These are phyloP conservation scores for Saturnispora hagleri DNA, from an alignment of 805 yeast species.

Conservation along the genomic window DNA sequence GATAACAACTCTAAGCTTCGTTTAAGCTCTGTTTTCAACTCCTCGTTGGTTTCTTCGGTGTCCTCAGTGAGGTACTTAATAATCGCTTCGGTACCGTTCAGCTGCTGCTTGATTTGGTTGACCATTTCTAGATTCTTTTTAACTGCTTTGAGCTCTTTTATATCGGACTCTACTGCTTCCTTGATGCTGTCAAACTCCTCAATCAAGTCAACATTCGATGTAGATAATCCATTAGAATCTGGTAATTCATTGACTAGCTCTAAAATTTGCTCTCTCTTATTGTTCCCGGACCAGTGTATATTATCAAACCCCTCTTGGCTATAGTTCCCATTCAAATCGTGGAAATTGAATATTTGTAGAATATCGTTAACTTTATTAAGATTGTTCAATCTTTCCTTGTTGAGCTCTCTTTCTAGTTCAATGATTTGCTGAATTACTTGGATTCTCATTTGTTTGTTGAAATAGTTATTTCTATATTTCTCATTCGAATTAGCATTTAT, in stretches of 20 bases:
- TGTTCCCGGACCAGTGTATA: background rate
- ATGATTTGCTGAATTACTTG: constrained; percentile 25
- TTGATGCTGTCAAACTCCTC: constrained; percentile 19
- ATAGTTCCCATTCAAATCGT: constrained; percentile 20
- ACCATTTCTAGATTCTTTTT: constrained; percentile 11
- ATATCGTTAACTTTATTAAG: constrained; percentile 22
- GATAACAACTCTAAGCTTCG: background rate
- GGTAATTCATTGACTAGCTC: constrained; percentile 26
- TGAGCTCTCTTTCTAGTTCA: constrained; percentile 16
- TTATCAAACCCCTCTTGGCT: constrained; percentile 1
- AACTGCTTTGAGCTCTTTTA: constrained; percentile 11
- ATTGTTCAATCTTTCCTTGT: constrained; percentile 14
- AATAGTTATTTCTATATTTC: constrained; percentile 18
- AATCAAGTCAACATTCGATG: constrained; percentile 17
- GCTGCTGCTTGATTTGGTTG: constrained; percentile 7
- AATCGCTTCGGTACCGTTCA: background rate
- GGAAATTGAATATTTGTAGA: constrained; percentile 18
- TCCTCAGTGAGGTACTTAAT: background rate
- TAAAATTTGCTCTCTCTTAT: constrained; percentile 15
- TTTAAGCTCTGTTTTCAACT: background rate
- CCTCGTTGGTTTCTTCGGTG: background rate
- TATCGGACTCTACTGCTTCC: constrained; percentile 12
- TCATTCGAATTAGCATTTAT: constrained; percentile 7
- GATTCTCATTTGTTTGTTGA: constrained; percentile 24
- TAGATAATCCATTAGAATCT: constrained; percentile 14